Conservation (phyloP, 2,329 filamentous ascomycete genomes). For the Phyllosticta ampelicida region DNA sequence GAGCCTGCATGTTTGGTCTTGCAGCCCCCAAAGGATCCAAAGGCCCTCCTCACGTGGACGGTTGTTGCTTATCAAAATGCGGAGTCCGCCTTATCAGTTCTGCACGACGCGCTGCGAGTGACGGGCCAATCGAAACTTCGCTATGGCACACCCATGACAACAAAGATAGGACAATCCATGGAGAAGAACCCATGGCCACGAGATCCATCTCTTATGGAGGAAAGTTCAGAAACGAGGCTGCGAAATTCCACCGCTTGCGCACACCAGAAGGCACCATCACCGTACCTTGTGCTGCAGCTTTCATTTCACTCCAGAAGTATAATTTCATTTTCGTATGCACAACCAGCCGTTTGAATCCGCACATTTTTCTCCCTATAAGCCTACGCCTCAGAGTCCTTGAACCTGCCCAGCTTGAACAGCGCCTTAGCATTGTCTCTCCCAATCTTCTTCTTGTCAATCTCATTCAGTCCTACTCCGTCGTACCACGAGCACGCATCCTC, state of each 20-base stretch:
- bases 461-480: constrained; percentile 11
- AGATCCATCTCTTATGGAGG: too few species aligned
- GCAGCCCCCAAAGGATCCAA: neutral
- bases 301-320: too few species aligned
- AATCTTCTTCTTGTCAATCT: constrained; percentile 25
- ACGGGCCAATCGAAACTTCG: neutral
- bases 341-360: neutral
- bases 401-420: constrained; percentile 24
- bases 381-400: constrained; percentile 16
- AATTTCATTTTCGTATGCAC: neutral
- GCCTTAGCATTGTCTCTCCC: constrained; percentile 38
- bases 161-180: too few species aligned
- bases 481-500: constrained; percentile 23
- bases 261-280: too few species aligned
- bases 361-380: neutral
- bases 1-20: neutral
- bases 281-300: too few species aligned
- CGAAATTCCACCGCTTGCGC: too few species aligned
- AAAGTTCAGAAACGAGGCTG: too few species aligned
- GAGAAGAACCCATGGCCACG: too few species aligned
- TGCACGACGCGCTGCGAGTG: neutral
- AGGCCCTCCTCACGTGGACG: neutral
- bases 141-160: neutral
- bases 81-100: neutral
- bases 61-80: neutral